Base-by-base conservation (phyloP, 2,329 filamentous ascomycete species). In the Leptographium wingfieldii region DNA sequence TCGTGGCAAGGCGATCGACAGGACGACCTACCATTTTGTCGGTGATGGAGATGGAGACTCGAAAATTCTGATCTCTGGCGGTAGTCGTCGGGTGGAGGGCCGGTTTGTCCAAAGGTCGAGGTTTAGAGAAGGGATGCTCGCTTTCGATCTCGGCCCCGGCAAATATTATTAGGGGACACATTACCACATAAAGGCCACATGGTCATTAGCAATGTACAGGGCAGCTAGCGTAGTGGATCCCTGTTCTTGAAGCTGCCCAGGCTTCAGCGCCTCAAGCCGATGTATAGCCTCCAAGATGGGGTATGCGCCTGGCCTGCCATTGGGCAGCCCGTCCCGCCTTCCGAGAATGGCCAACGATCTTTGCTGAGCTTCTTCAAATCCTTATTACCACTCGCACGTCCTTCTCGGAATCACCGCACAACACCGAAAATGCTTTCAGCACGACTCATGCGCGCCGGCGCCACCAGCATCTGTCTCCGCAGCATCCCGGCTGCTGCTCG, bases 21-120 rank as follows among this genome's bases (percentile, higher is more conserved):
- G 16, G 55, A 33, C 14, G 1, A 33, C 60, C 5, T 60, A 67
- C 66, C 66, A 67, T 67, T 64, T 59, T 65, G 61, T 43, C 14
- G 29, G 27, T 16, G 31, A 51, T 27, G 29, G 51, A 56, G 40
- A 25, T 33, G 33, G 38, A 43, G 40, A 19, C 3, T 19, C 12
- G 14, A 43, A 43, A 43, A 2, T 5, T 4, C 19, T 43, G 19
- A 3, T 12, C 40, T 43, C 3, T 40, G 38, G 38, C 38, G 5
- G 38, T 40, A 16, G 38, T 40, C 38, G 40, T 43, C 16, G 14
- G 40, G 14, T 43, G 40, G 16, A 43, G 10, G 19, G 19, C 2
- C 4, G 40, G 14, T 16, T 3, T 43, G 40, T 14, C 14, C 40
- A 19, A 3, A 43, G 40, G 40, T 43, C 40, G 40, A 43, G 19